A percentile compares a stretch with the other conserved stretches of the same genome.
These are phyloP conservation scores for Coniochaeta sp. DNA, from an alignment of 2,329 filamentous ascomycete species.

Conservation along the genomic window DNA sequence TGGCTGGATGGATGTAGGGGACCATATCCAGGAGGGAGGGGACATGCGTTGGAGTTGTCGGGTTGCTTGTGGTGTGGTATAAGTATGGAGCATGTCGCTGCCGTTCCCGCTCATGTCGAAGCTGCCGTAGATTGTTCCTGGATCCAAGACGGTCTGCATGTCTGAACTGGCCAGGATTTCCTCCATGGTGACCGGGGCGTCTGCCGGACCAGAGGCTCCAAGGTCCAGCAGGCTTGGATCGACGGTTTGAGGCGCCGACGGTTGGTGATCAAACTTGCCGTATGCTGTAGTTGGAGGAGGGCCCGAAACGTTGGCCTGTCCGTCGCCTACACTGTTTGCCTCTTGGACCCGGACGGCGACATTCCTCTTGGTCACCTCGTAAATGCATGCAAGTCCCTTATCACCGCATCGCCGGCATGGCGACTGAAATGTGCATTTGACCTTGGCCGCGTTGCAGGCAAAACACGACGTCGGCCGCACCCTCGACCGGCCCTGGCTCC, in stretches of 20 bases:
- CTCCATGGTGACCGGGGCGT: neutral
- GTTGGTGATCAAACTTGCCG: no score
- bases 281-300: neutral
- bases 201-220: neutral
- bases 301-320: neutral
- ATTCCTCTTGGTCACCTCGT: constrained; percentile 6
- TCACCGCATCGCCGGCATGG: constrained; percentile 13
- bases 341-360: neutral
- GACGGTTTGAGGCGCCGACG: neutral
- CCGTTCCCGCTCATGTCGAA: neutral
- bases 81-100: neutral
- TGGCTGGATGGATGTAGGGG: neutral
- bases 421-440: constrained; percentile 15
- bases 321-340: neutral
- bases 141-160: neutral
- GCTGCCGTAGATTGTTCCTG: neutral
- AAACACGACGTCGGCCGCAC: constrained; percentile 13
- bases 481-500: constrained; percentile 9
- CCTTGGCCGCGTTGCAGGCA: constrained; percentile 15
- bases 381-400: constrained; percentile 14
- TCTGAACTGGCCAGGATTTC: neutral
- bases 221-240: no score
- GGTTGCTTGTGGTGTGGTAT: neutral
- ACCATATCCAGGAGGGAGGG: neutral
- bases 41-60: neutral